A percentile compares a stretch with the other conserved stretches of the same genome.
Conservation (phyloP, 2,329 filamentous ascomycete species). For the Meredithiella fracta region DNA sequence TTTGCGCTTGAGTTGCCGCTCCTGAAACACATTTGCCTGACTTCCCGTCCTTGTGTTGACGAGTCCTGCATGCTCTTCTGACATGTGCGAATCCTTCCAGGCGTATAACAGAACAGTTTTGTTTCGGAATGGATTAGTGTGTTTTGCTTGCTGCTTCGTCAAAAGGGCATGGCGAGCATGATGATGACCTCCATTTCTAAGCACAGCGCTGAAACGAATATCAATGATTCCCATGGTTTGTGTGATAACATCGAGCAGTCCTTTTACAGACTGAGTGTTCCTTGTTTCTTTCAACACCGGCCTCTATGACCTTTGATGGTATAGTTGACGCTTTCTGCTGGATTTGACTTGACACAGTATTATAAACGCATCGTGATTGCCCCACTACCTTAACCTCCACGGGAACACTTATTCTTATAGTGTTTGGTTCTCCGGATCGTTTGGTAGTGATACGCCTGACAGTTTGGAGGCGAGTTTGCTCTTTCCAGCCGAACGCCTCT, state of each 20-base stretch:
- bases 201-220: conserved; percentile 10
- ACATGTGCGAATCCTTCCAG: conserved; percentile 1
- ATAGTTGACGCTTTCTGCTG: background rate
- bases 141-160: conserved; percentile 2
- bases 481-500: conserved; percentile 7
- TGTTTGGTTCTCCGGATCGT: background rate
- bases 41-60: background rate
- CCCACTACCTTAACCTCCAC: background rate
- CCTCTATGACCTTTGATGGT: background rate
- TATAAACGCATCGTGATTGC: conserved; percentile 12
- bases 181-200: conserved; percentile 4
- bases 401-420: background rate
- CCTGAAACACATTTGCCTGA: conserved; percentile 6
- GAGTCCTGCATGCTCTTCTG: background rate
- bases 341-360: conserved; percentile 12
- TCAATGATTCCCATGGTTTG: conserved; percentile 12
- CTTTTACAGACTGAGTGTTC: conserved; percentile 7
- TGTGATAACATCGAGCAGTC: background rate
- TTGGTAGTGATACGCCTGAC: conserved; percentile 4
- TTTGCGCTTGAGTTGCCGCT: conserved; percentile 7
- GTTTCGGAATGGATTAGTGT: conserved; percentile 13
- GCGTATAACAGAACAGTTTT: conserved; percentile 14
- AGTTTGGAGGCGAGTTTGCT: background rate
- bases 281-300: conserved; percentile 11
- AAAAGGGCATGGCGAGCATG: conserved; percentile 4